These are phyloP conservation scores for Nepenthes gracilis DNA, from an alignment of 148 eudicot genomes.

Conservation along the genomic window DNA sequence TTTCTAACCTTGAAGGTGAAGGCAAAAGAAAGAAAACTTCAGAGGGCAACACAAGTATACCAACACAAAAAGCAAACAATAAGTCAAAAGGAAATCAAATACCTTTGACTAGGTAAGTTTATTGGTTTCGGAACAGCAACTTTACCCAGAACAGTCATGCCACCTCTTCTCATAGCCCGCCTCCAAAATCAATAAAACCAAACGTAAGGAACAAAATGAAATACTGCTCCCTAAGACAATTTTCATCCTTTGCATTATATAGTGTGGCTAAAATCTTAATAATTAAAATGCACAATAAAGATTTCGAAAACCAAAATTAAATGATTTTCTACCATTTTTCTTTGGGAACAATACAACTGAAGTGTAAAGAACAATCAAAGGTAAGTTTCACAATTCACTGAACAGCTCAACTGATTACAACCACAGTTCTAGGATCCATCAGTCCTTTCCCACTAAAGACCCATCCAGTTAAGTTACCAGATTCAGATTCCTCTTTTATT, in stretches of 20 bases:
- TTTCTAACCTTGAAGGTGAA: conserved; percentile 68
- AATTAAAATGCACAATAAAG: too few relatives aligned
- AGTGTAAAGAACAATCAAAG: too few relatives aligned
- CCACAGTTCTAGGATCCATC: too few relatives aligned
- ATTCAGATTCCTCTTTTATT: too few relatives aligned
- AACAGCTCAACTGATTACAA: too few relatives aligned
- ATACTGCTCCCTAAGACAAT: neutral
- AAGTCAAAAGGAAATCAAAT: conserved; percentile 11
- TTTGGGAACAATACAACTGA: too few relatives aligned
- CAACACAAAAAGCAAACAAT: conserved; percentile 1
- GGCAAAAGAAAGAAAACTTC: conserved; percentile 12
- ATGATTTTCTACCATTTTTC: too few relatives aligned
- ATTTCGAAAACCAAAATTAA: too few relatives aligned
- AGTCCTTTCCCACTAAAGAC: too few relatives aligned
- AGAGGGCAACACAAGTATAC: conserved; percentile 6
- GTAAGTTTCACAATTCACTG: too few relatives aligned
- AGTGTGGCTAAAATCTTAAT: neutral
- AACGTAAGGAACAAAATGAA: neutral
- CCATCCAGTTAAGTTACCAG: too few relatives aligned
- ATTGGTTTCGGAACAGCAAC: conserved; percentile 98
- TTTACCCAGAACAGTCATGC: conserved; percentile 96
- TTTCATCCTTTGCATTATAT: neutral
- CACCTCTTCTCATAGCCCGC: conserved; percentile 85
- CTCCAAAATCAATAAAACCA: conserved; percentile 25
- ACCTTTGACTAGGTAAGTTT: conserved; percentile 98